A percentile compares a stretch with the other conserved stretches of the same genome.
These are phyloP conservation scores for Podaxis sp. DNA, from an alignment of 768 basidiomycete species.

Conservation along the genomic window DNA sequence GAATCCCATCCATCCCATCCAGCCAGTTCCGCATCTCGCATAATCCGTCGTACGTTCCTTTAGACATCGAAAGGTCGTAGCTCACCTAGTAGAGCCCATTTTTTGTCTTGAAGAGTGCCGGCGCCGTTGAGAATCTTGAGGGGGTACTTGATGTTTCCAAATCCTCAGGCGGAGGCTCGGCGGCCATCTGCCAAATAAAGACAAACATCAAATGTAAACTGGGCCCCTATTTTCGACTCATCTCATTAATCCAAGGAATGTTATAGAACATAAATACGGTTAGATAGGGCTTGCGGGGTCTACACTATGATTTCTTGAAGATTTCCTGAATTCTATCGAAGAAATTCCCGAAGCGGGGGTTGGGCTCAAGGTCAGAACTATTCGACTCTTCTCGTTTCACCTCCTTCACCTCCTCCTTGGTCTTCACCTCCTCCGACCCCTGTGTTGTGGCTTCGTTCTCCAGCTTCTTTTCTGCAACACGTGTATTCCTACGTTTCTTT, in stretches of 20 bases:
- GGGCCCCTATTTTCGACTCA: neutral
- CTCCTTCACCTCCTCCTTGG: neutral
- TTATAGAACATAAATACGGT: neutral
- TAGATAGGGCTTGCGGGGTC: neutral
- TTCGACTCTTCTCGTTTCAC: neutral
- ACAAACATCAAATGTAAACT: constrained; percentile 8
- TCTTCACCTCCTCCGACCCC: neutral
- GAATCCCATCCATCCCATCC: constrained; percentile 38
- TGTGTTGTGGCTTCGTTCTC: neutral
- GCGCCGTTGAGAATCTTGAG: constrained; percentile 46
- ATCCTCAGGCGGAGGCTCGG: constrained; percentile 6
- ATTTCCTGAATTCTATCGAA: constrained; percentile 1
- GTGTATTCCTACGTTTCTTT: neutral
- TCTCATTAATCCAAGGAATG: neutral
- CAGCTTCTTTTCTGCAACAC: neutral
- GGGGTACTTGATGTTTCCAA: constrained; percentile 24
- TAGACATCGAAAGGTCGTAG: constrained; percentile 23
- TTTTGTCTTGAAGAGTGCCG: constrained; percentile 50
- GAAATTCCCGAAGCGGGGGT: neutral
- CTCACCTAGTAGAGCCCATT: constrained; percentile 85
- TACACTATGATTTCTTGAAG: neutral
- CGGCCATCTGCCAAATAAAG: constrained; percentile 4
- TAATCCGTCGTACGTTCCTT: constrained; percentile 21
- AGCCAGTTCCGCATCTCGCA: constrained; percentile 32
- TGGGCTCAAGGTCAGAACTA: neutral